Evolutionary conservation across 768 basidiomycete species (phyloP).

Genomic region (Leucosporidium creatinivorum): DNA sequence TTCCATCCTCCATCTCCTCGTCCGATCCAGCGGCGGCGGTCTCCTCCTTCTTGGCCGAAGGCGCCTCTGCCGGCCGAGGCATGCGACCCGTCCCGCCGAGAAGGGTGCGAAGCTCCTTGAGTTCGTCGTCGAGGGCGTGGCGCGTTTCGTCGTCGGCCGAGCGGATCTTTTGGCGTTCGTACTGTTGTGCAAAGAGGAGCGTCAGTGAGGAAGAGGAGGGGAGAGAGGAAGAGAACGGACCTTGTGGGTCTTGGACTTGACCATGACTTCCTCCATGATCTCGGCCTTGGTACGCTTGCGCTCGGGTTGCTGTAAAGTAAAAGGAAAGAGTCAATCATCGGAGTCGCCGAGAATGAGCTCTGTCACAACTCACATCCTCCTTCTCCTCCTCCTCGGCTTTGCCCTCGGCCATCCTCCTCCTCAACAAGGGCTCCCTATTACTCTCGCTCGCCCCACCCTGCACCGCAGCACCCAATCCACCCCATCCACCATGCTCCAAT

Average conservation of each 20-base stretch:
- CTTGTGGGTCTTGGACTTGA: slow-evolving; percentile 94
- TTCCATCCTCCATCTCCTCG: slow-evolving; percentile 11
- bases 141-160: slow-evolving; percentile 79
- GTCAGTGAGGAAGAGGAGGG: not conserved
- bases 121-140: slow-evolving; percentile 78
- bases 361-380: slow-evolving; percentile 12
- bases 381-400: slow-evolving; percentile 21
- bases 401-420: slow-evolving; percentile 24
- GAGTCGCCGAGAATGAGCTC: too few species aligned
- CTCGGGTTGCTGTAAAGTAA: slow-evolving; percentile 39
- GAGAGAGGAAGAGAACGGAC: slow-evolving; percentile 45
- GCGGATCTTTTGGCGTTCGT: slow-evolving; percentile 77
- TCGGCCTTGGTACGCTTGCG: slow-evolving; percentile 88
- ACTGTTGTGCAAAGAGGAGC: slow-evolving; percentile 46
- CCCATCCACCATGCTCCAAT: slow-evolving; percentile 34
- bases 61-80: not conserved
- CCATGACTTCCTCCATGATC: slow-evolving; percentile 95
- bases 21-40: slow-evolving; percentile 40
- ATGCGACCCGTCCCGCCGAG: slow-evolving; percentile 42
- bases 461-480: slow-evolving; percentile 20
- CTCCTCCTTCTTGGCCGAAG: slow-evolving; percentile 18
- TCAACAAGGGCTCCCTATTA: slow-evolving; percentile 26
- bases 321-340: not conserved
- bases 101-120: slow-evolving; percentile 68
- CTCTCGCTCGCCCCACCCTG: slow-evolving; percentile 9